phyloP scores from a whole-genome alignment of 2,329 filamentous ascomycete species.

The Aspergillus costaricaensis region DNA sequence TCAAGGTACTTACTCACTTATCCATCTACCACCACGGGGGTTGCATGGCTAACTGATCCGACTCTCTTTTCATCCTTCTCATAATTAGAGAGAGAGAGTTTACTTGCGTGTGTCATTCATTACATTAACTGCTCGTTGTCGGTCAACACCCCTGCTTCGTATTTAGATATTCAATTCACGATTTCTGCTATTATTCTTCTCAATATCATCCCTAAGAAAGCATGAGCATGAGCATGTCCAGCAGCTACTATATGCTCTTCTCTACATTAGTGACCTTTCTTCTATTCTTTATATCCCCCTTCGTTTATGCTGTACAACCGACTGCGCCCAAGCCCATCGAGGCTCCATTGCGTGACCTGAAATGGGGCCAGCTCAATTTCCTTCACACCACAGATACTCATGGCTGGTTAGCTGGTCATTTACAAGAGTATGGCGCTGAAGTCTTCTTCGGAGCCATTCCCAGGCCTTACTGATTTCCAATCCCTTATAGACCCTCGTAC shows the following conservation, averaged over 20 bases:
- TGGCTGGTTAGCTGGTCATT: conserved; percentile 91
- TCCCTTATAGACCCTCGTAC: conserved; percentile 69
- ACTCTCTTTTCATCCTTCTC: too few relatives aligned
- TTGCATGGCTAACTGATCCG: too few relatives aligned
- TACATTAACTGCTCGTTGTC: too few relatives aligned
- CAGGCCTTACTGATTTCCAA: conserved; percentile 20
- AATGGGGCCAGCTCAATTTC: conserved; percentile 95
- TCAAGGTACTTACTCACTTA: too few relatives aligned
- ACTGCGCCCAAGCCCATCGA: conserved; percentile 74
- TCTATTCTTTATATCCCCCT: conserved; percentile 21
- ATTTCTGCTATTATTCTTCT: neutral
- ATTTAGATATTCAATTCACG: too few relatives aligned
- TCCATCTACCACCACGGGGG: too few relatives aligned
- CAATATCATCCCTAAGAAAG: neutral
- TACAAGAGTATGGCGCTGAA: conserved; percentile 69
- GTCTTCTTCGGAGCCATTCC: neutral
- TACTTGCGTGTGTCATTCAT: too few relatives aligned
- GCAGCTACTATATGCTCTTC: neutral
- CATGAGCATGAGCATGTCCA: neutral
- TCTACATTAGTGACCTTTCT: conserved; percentile 17
- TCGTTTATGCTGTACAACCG: conserved; percentile 66
- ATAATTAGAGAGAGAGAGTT: too few relatives aligned
- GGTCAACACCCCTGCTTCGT: too few relatives aligned
- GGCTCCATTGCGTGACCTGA: conserved; percentile 78
- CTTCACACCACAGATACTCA: conserved; percentile 96